phyloP scores from a whole-genome alignment of 805 yeast species.

The Isabelozyma pseudorhagii region DNA sequence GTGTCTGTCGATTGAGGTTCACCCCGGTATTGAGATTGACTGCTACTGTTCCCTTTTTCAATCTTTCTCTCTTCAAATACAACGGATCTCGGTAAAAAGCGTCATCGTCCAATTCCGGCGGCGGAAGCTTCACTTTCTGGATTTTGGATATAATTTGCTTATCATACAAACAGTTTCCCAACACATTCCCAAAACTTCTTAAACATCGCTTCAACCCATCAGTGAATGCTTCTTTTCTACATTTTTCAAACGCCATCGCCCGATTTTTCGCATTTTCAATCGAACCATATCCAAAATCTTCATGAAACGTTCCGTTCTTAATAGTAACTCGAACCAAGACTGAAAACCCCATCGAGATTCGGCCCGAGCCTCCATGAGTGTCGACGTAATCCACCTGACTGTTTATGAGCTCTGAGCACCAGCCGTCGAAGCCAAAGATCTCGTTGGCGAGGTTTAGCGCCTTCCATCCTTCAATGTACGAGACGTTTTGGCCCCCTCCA shows the following conservation, averaged over 20 bases:
- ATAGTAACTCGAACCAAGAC: conserved; percentile 69
- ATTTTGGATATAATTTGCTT: conserved; percentile 57
- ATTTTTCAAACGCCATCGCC: conserved; percentile 74
- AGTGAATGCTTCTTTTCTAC: conserved; percentile 82
- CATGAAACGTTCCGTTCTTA: conserved; percentile 79
- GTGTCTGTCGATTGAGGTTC: neutral
- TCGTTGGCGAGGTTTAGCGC: conserved; percentile 77
- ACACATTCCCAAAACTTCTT: conserved; percentile 73
- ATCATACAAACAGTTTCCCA: conserved; percentile 84
- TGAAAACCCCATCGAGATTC: conserved; percentile 63
- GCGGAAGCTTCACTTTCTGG: conserved; percentile 37
- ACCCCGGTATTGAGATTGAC: neutral
- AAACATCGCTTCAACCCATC: conserved; percentile 79
- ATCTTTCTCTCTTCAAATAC: conserved; percentile 25
- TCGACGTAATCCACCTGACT: conserved; percentile 72
- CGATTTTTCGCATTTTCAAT: conserved; percentile 67
- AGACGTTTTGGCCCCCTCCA: conserved; percentile 65
- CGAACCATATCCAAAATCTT: conserved; percentile 73
- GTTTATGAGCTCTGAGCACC: conserved; percentile 69
- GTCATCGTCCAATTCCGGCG: conserved; percentile 23
- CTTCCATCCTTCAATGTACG: conserved; percentile 82
- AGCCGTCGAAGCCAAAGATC: conserved; percentile 80
- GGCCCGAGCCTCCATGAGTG: conserved; percentile 49
- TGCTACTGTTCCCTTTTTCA: conserved; percentile 6
- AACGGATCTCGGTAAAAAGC: conserved; percentile 38